Evolutionary conservation across 75 land plant species (phyloP).

Genomic region (Pinus taeda): DNA sequence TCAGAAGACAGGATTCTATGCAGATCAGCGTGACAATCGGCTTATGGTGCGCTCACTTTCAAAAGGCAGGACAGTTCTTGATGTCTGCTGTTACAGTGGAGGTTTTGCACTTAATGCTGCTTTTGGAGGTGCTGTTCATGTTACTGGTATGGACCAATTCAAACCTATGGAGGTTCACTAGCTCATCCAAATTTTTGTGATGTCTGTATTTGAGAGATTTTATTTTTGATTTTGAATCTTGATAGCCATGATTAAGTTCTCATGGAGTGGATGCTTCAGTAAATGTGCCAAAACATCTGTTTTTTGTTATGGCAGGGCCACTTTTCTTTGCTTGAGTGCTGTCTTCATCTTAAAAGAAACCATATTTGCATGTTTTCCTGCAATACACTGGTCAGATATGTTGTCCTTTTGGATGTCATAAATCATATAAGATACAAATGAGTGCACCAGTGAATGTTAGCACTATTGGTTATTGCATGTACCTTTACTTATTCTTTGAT

Average conservation of each 20-base stretch:
- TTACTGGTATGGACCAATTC: constrained; percentile 53
- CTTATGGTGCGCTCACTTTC: constrained; percentile 61
- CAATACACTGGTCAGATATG: not conserved
- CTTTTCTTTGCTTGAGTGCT: constrained; percentile 1
- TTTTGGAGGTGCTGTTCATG: constrained; percentile 71
- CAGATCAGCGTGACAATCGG: constrained; percentile 94
- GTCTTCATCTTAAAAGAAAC: constrained; percentile 1
- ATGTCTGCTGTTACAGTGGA: constrained; percentile 94
- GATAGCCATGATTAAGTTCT: not conserved
- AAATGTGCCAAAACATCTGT: not conserved
- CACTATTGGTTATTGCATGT: not conserved
- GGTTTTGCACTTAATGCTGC: constrained; percentile 94
- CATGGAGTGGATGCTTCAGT: not conserved
- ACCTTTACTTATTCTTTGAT: constrained; percentile 1
- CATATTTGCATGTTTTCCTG: not conserved
- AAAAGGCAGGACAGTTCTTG: constrained; percentile 68
- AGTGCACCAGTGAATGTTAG: not conserved
- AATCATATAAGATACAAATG: not conserved
- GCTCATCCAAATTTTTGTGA: not conserved
- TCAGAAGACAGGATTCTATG: constrained; percentile 97
- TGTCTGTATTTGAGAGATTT: not conserved
- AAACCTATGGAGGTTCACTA: not conserved
- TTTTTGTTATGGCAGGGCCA: not conserved
- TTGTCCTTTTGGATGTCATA: not conserved
- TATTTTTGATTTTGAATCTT: not conserved